A percentile compares a stretch with the other conserved stretches of the same genome.
phyloP scores from a whole-genome alignment of 164 flowering plant genomes.

The Chloranthus sessilifolius region DNA sequence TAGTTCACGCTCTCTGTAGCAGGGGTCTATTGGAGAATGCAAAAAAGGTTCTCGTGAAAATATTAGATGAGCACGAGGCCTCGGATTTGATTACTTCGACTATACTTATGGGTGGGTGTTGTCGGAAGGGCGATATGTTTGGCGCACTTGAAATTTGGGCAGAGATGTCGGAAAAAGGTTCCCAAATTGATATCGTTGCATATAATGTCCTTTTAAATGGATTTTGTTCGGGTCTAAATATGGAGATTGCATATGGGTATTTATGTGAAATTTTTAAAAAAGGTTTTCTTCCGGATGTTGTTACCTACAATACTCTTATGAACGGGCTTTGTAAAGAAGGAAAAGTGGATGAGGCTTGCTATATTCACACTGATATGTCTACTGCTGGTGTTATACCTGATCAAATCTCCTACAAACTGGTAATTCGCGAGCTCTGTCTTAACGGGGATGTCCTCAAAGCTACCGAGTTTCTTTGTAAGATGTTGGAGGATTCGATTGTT shows the following conservation, averaged over 20 bases:
- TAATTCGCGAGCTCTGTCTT: conserved; percentile 58
- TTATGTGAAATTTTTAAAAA: conserved; percentile 51
- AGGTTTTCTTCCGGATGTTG: conserved; percentile 55
- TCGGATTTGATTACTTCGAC: conserved; percentile 52
- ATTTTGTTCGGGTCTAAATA: conserved; percentile 29
- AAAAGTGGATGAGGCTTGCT: conserved; percentile 47
- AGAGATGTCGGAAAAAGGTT: conserved; percentile 27
- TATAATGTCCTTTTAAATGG: conserved; percentile 72
- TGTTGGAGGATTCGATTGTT: conserved; percentile 44
- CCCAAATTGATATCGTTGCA: conserved; percentile 41
- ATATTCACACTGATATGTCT: conserved; percentile 38
- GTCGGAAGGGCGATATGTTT: conserved; percentile 40
- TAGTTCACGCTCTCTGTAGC: conserved; percentile 62
- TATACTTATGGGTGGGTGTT: conserved; percentile 58
- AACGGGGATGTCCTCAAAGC: conserved; percentile 47
- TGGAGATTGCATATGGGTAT: conserved; percentile 31
- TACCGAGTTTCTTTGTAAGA: conserved; percentile 28
- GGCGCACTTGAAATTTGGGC: conserved; percentile 48
- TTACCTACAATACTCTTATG: conserved; percentile 62
- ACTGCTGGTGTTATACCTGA: conserved; percentile 56
- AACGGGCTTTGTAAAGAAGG: conserved; percentile 53
- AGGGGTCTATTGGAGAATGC: conserved; percentile 49
- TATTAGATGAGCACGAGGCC: conserved; percentile 31
- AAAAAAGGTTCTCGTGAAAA: conserved; percentile 41
- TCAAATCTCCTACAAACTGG: conserved; percentile 47